phyloP scores from a whole-genome alignment of 1,284 basidiomycete species.

The Boletus holoroseus region DNA sequence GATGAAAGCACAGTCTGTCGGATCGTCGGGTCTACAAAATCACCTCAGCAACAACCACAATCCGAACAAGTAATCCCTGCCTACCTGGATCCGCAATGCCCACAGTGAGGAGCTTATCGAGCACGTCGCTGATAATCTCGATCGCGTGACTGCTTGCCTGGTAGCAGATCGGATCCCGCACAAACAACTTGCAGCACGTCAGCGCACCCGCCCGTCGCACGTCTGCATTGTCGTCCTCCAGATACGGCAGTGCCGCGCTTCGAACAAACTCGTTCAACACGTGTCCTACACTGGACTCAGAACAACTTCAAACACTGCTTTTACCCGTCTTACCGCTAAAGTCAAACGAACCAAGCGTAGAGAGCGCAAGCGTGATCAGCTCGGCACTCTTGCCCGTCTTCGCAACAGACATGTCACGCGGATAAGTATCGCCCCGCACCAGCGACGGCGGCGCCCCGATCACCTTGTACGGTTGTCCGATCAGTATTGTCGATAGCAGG shows the following conservation, averaged over 20 bases:
- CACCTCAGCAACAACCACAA: neutral
- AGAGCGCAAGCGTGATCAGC: conserved; percentile 79
- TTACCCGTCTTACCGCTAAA: conserved; percentile 66
- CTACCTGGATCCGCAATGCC: conserved; percentile 96
- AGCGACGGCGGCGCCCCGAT: conserved; percentile 71
- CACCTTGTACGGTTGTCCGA: conserved; percentile 80
- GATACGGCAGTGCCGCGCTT: conserved; percentile 85
- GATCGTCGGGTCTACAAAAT: conserved; percentile 65
- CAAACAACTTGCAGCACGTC: conserved; percentile 89
- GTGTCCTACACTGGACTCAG: conserved; percentile 55
- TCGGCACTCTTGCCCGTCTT: conserved; percentile 62
- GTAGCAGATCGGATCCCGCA: conserved; percentile 94
- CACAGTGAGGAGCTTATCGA: conserved; percentile 95
- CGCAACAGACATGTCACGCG: conserved; percentile 51
- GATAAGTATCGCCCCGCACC: conserved; percentile 48
- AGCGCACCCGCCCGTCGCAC: conserved; percentile 88
- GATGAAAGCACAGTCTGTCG: conserved; percentile 85
- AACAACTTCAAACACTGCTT: conserved; percentile 1
- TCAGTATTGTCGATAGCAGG: conserved; percentile 72
- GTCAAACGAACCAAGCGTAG: conserved; percentile 89
- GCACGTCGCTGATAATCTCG: conserved; percentile 95
- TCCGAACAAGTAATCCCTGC: neutral
- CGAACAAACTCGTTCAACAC: conserved; percentile 96
- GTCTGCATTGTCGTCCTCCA: conserved; percentile 89
- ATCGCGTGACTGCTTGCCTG: conserved; percentile 96